Evolutionary conservation across 805 yeast species (phyloP), one percentile per base, ranked within the genome.

Genomic region (Pichia cabralensis): DNA sequence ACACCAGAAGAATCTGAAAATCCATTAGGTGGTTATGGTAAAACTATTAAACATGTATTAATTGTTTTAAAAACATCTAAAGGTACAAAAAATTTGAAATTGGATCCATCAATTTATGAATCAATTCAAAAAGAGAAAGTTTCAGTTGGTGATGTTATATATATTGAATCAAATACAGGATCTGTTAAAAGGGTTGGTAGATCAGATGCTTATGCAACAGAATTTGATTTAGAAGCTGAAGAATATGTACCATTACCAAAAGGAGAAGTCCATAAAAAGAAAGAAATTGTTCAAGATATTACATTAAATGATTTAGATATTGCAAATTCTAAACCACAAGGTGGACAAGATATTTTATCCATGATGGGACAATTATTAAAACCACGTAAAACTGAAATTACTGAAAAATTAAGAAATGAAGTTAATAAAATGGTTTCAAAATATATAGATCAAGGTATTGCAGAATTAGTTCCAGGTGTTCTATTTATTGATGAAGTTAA

Each of bases 371-470:
- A 92, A 63, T 66, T 92, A 47, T 68, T 92, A 66, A 89, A 88
- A 65, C 97, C 97, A 36, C 80, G 81, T 50, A 92, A 92, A 65
- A 92, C 98, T 47, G 99, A 92, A 64, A 92, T 92, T 48, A 74
- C 96, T 45, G 74, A 92, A 14, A 96, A 92, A 58, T 86, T 92
- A 20, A 77, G 99, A 59, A 94, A 84, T 48, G 97, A 92, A 65
- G 94, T 92, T 55, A 92, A 92, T 63, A 78, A 88, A 28, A 88
- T 92, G 62, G 96, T 92, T 34, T 94, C 94, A 15, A 96, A 92
- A 62, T 92, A 96, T 95, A 85, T 82, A 52, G 97, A 92, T 62
- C 97, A 92, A 67, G 97, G 98, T 40, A 92, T 92, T 60, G 98
- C 98, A 9, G 94, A 89, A 56, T 85, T 92, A 45, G 85, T 85